phyloP scores from a whole-genome alignment of 164 flowering plant species.

The Liquidambar formosana region DNA sequence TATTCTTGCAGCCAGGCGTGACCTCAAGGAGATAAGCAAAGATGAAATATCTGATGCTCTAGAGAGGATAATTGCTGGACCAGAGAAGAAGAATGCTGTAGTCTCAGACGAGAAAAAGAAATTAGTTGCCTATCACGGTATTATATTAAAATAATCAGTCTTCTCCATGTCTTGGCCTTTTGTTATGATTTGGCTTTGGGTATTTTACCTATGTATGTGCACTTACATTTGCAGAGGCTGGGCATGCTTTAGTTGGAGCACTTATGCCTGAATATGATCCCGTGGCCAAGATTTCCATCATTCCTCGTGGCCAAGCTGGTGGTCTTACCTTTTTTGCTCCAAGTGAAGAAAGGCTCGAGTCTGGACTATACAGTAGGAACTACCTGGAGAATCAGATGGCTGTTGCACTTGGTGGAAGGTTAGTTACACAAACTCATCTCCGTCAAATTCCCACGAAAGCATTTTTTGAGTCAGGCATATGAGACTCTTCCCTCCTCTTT shows the following conservation, averaged over 20 bases:
- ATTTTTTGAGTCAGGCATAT: too few relatives aligned
- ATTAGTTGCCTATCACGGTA: slow-evolving; percentile 96
- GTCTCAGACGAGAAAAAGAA: slow-evolving; percentile 93
- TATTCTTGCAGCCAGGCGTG: slow-evolving; percentile 95
- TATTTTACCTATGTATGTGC: neutral
- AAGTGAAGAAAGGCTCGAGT: slow-evolving; percentile 94
- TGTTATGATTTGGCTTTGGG: neutral
- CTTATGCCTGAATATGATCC: slow-evolving; percentile 97
- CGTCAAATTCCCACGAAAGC: neutral
- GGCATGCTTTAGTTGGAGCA: slow-evolving; percentile 96
- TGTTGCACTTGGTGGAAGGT: slow-evolving; percentile 99
- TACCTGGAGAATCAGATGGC: slow-evolving; percentile 99
- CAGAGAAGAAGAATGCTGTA: slow-evolving; percentile 98
- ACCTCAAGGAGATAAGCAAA: slow-evolving; percentile 87
- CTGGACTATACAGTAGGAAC: slow-evolving; percentile 95
- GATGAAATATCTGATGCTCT: slow-evolving; percentile 92
- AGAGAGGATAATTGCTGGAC: slow-evolving; percentile 97
- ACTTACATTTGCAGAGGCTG: slow-evolving; percentile 74
- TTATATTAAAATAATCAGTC: neutral
- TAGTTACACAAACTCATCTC: slow-evolving; percentile 16
- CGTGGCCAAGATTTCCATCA: slow-evolving; percentile 93
- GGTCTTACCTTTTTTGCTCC: slow-evolving; percentile 97
- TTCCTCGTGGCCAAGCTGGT: slow-evolving; percentile 99
- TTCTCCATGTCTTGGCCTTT: neutral
- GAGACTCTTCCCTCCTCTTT: too few relatives aligned